phyloP scores from a whole-genome alignment of 192 early-diverging fungal species.

The Gaertneriomyces semiglobifer region DNA sequence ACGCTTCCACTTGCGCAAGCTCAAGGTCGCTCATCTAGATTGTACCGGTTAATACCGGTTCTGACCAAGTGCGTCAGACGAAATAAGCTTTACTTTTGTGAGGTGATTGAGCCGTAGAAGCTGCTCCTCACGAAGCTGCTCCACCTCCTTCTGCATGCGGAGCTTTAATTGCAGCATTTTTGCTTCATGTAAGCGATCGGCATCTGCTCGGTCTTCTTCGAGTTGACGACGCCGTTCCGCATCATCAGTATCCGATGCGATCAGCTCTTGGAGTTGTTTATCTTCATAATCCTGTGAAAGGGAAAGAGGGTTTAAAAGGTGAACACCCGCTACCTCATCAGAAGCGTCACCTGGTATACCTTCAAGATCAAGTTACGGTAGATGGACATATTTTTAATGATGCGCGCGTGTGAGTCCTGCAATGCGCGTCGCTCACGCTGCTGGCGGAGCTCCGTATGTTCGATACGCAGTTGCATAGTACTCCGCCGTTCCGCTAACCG shows the following conservation, averaged over 20 bases:
- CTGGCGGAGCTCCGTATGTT: constrained; percentile 25
- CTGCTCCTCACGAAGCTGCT: constrained; percentile 36
- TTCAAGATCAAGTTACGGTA: too few relatives aligned
- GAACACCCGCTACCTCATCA: too few relatives aligned
- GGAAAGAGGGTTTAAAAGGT: neutral
- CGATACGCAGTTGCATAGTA: constrained; percentile 13
- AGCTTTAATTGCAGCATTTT: constrained; percentile 34
- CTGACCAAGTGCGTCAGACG: too few relatives aligned
- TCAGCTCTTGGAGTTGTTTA: neutral
- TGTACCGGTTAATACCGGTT: too few relatives aligned
- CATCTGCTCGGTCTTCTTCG: constrained; percentile 8
- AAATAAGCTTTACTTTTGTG: neutral
- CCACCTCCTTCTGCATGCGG: constrained; percentile 35
- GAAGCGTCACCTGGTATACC: too few relatives aligned
- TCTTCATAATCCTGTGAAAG: constrained; percentile 25
- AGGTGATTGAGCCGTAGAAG: constrained; percentile 35
- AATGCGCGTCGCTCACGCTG: constrained; percentile 32
- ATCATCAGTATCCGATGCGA: too few relatives aligned
- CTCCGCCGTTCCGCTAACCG: constrained; percentile 19
- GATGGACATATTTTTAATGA: constrained; percentile 11
- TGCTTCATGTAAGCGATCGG: constrained; percentile 30
- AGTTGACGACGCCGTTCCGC: neutral
- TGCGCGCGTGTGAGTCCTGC: constrained; percentile 25
- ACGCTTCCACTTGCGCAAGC: constrained; percentile 22
- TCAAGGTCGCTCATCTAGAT: constrained; percentile 16